Evolutionary conservation across 1,284 basidiomycete genomes (phyloP), one percentile per base, ranked within the genome.

Genomic region (Leccinum pachyderme): DNA sequence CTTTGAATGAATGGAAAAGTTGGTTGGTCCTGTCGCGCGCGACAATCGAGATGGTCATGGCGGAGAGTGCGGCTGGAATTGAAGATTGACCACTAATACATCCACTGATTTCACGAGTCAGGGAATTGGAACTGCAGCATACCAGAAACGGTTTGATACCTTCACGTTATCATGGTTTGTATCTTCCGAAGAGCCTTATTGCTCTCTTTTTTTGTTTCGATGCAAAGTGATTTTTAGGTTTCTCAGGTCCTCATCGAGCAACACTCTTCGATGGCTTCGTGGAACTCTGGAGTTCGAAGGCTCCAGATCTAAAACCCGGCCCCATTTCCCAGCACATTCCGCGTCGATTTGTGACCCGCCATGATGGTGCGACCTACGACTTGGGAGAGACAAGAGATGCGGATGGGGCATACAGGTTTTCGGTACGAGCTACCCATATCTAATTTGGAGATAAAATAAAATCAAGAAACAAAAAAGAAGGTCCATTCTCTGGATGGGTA

Each of bases 101-200:
- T 52, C 52, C 61, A 68, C 63, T 66, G 66, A 64, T 64, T 52
- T 52, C 61, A 68, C 63, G 63, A 64, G 68, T 64, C 66, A 68
- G 61, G 60, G 53, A 57, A 50, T 43, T 22, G 24, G 12, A 41
- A 29, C 15, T 22, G 13, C 39, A 44, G 41, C 13, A 44, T 7
- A 44, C 41, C 59, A 31, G 9, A 18, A n/a, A 33, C 24, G 24
- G 24, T 33, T 22, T 47, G 37, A 27, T 33, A 15, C 51, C 27
- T 57, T 62, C 53, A 51, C 55, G 31, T 24, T 43, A 25, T 32
- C 35, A 28, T 22, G 51, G 18, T 18, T 18, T 47, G 44, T 37
- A 46, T 57, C 58, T 45, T 32, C 25, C 53, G 50, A 41, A 29
- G 61, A 57, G 43, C 41, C 41, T 35, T 25, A 7, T 25, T 18